Base-by-base conservation (phyloP, 2,329 filamentous ascomycete species). In the Hypoxylon sp. region DNA sequence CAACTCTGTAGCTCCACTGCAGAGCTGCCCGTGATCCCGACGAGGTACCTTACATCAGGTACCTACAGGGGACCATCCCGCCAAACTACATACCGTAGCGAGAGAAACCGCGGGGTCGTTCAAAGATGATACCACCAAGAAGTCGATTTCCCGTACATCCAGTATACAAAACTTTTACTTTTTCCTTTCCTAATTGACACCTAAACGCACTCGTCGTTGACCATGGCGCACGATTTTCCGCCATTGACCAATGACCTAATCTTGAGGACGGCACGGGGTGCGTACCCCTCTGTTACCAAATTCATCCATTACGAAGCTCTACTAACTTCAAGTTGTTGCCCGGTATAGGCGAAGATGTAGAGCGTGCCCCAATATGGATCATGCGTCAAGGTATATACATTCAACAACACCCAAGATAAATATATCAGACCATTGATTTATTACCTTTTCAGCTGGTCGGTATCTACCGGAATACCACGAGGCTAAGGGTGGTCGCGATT, bases 381-480 rank as follows among this genome's bases (percentile, higher is more conserved):
- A 99, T 99, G 96, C 92, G 96, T 82, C 96, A 99, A 90, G 94
- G 94, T 95, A 85, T 80, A 81, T 74, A 73, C 60, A 54, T 35
- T 39, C 51, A 68, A 61, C 17, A 13, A 39, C 10, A 17, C 19
- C 14, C 13, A 14, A 31, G 4, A 24, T 31, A 33, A 2, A 22
- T 31, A 31, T 31, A 52, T 31, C 11, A 26, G 39, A 53, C 50
- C 47, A 57, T 46, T 67, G 59, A 66, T 59, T 53, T 35, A 22
- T 22, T 22, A 22, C 46, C 31, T 51, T 44, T 63, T 61, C 73
- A 97, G 96, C 96, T 78, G 96, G 96, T 67, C 92, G 96, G 75
- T 99, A 99, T 80, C 92, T 99, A 22, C 96, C 95, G 71, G 96
- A 99, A 81, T 99, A 99, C 81, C 96, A 99, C 80, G 88, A 97